These are phyloP conservation scores for Pseudocercospora ulei DNA, from an alignment of 2,329 filamentous ascomycete genomes.

Conservation along the genomic window DNA sequence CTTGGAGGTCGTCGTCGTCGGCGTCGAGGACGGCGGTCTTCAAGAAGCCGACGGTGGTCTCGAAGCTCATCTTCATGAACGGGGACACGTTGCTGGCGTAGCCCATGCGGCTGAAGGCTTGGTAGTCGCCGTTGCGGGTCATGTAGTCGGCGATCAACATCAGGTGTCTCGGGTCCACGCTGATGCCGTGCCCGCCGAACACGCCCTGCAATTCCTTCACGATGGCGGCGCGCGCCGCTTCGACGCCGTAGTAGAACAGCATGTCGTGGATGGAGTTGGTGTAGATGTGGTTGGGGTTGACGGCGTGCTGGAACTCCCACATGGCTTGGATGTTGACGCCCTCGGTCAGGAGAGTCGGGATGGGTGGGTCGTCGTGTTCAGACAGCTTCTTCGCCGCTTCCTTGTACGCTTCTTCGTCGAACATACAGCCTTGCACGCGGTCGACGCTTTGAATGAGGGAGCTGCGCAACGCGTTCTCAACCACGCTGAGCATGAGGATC, in stretches of 20 bases:
- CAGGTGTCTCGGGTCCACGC: slow-evolving; percentile 80
- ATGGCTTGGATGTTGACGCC: slow-evolving; percentile 86
- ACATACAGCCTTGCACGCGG: slow-evolving; percentile 62
- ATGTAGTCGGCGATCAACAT: slow-evolving; percentile 96
- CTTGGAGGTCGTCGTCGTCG: slow-evolving; percentile 79
- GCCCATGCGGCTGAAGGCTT: slow-evolving; percentile 84
- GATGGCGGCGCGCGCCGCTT: slow-evolving; percentile 80
- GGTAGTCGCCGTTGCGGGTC: slow-evolving; percentile 86
- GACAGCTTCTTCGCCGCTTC: slow-evolving; percentile 39
- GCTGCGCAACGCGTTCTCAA: slow-evolving; percentile 67
- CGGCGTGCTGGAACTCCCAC: slow-evolving; percentile 74
- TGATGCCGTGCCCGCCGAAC: slow-evolving; percentile 84
- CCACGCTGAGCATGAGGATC: slow-evolving; percentile 81
- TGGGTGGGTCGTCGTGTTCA: slow-evolving; percentile 33
- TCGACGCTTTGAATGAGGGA: slow-evolving; percentile 80
- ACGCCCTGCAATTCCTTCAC: slow-evolving; percentile 76
- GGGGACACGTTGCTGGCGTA: slow-evolving; percentile 75
- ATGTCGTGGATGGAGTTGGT: slow-evolving; percentile 90
- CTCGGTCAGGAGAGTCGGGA: slow-evolving; percentile 56
- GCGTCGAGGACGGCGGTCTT: slow-evolving; percentile 84
- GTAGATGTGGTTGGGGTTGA: slow-evolving; percentile 74
- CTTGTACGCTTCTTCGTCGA: slow-evolving; percentile 52
- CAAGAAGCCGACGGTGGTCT: slow-evolving; percentile 89
- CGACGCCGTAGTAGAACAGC: slow-evolving; percentile 78
- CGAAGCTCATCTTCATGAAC: slow-evolving; percentile 98